Conservation (phyloP, 257 asterid species). For the Nicotiana otophora region DNA sequence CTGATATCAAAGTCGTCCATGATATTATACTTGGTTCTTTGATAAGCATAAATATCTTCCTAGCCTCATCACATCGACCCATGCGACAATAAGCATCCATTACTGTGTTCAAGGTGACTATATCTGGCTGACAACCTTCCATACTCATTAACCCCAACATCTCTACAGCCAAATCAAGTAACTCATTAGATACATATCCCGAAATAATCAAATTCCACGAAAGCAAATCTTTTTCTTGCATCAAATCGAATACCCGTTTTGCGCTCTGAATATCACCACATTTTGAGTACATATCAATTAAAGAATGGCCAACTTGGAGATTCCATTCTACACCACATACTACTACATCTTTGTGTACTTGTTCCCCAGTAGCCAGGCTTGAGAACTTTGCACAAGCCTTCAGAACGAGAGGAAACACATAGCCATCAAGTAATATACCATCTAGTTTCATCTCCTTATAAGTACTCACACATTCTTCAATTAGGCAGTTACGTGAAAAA, state of each 20-base stretch:
- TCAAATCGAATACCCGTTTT: conserved; percentile 26
- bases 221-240: conserved; percentile 25
- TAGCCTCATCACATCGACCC: conserved; percentile 37
- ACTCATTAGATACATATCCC: conserved; percentile 27
- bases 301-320: conserved; percentile 28
- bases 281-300: conserved; percentile 35
- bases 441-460: conserved; percentile 27
- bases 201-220: conserved; percentile 38
- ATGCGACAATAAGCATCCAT: conserved; percentile 39
- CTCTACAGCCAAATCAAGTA: conserved; percentile 23
- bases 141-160: conserved; percentile 25
- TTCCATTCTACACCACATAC: conserved; percentile 24
- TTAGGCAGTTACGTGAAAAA: conserved; percentile 23
- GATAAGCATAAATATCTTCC: conserved; percentile 23
- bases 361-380: conserved; percentile 19
- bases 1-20: conserved; percentile 42
- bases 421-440: conserved; percentile 29
- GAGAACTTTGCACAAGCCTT: conserved; percentile 13
- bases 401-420: conserved; percentile 33
- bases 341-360: conserved; percentile 31
- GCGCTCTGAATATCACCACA: conserved; percentile 29
- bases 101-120: conserved; percentile 29
- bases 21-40: conserved; percentile 36
- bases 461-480: conserved; percentile 20
- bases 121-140: conserved; percentile 30